Evolutionary conservation across 176 grass and related monocot genomes (phyloP).

Genomic region (Oryza brachyantha): DNA sequence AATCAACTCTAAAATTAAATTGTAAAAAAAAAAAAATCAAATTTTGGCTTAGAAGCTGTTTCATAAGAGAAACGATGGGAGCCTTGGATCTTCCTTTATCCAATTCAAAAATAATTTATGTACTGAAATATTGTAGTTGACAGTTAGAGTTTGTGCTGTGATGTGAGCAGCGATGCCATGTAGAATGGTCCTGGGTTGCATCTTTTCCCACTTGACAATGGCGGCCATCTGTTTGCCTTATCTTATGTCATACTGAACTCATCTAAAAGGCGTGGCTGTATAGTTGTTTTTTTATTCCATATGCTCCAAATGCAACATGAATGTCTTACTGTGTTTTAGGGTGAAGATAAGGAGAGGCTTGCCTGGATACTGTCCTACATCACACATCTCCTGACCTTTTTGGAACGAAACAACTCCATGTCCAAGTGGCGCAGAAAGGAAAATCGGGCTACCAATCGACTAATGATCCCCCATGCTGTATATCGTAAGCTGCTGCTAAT

Average conservation of each 20-base stretch:
- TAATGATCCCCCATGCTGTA: slow-evolving; percentile 43
- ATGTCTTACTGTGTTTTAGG: slow-evolving; percentile 39
- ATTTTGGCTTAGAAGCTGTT: too few species aligned
- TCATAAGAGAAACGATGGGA: too few species aligned
- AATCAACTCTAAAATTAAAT: too few species aligned
- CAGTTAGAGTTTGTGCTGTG: not conserved
- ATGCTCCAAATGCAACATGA: slow-evolving; percentile 21
- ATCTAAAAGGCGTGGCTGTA: not conserved
- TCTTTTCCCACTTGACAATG: not conserved
- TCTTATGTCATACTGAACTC: slow-evolving; percentile 13
- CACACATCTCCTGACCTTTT: slow-evolving; percentile 69
- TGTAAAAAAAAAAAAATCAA: too few species aligned
- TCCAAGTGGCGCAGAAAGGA: slow-evolving; percentile 30
- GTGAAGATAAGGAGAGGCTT: slow-evolving; percentile 58
- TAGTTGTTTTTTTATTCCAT: not conserved
- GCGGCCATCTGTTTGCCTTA: not conserved
- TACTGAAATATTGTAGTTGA: not conserved
- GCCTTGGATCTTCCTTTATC: not conserved
- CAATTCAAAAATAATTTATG: not conserved
- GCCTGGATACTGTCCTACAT: slow-evolving; percentile 84
- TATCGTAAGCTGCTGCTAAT: slow-evolving; percentile 50
- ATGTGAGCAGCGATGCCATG: not conserved
- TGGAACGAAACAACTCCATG: slow-evolving; percentile 20
- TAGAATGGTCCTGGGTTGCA: not conserved
- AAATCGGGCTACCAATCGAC: slow-evolving; percentile 14